Evolutionary conservation across 371 early-diverging fungal species (phyloP), one percentile per base, ranked within the genome.

Genomic region (Circinella minor): DNA sequence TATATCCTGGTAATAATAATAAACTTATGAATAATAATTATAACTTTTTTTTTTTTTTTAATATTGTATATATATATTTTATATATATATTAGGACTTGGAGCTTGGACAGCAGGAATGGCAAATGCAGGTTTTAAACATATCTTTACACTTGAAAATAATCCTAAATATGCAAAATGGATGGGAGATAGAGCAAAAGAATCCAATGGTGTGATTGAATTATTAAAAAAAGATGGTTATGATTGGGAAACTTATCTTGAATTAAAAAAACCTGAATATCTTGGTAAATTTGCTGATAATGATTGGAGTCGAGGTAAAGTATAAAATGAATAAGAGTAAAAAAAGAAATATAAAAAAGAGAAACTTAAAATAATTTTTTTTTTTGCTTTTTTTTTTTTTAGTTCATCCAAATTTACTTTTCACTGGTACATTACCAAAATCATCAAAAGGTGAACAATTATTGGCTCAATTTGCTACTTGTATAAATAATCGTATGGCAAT

Each of bases 391-490:
- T n/a, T n/a, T n/a, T n/a, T n/a, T 14, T 20, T 64, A 77, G 85
- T 82, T 0, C 78, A 82, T 63, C 80, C 78, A 4, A 49, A 77
- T 17, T 61, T 85, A 9, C 61, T 85, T 0, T 85, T 81, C 63
- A 85, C 85, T 2, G 85, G 85, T 7, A 82, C 79, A 7, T 59
- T 85, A 38, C 85, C 85, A 27, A 77, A 74, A 36, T 73, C 76
- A 4, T 60, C 71, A 36, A 70, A 67, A 55, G 85, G 85, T 15
- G 85, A 85, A 38, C 83, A 79, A 57, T 51, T 85, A 13, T 57
- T 85, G 27, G 83, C 83, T 3, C 85, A 85, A 67, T 77, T 82
- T 43, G 62, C 76, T 8, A 66, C 74, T 3, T 85, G 83, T 71
- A 72, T 82, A 46, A 67, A 66, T 14, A 81, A 80, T 55, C 75